Percentiles rank a stretch among this genome's conserved stretches.
Evolutionary conservation across 345 rosid genomes (phyloP).

Genomic region (Eucalyptus virginea): DNA sequence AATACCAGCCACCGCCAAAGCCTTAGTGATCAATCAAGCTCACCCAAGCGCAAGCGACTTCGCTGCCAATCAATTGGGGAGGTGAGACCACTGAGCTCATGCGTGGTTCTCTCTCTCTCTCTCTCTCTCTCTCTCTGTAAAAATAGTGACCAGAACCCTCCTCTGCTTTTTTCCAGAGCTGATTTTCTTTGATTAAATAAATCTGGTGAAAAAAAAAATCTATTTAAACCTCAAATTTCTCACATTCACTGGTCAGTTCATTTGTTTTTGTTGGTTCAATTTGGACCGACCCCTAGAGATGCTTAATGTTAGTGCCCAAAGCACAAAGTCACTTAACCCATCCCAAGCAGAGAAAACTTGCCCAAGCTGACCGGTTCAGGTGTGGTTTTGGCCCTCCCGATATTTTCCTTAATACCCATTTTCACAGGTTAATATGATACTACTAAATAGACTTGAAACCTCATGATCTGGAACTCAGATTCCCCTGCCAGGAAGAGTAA

Average conservation of each 20-base stretch:
- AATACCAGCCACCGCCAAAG: neutral
- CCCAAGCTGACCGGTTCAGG: neutral
- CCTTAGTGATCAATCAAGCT: neutral
- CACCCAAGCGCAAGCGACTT: neutral
- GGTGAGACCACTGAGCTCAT: neutral
- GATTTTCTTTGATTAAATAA: neutral
- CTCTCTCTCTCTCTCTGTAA: neutral
- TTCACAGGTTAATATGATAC: neutral
- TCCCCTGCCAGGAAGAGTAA: neutral
- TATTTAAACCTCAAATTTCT: neutral
- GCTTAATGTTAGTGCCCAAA: neutral
- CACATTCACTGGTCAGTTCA: neutral
- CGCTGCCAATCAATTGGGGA: neutral
- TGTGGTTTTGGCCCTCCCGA: neutral
- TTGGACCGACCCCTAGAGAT: neutral
- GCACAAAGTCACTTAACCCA: neutral
- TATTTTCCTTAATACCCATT: neutral
- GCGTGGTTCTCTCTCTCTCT: neutral
- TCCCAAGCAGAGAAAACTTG: neutral
- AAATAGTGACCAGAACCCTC: neutral
- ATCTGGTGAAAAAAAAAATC: neutral
- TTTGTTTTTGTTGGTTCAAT: neutral
- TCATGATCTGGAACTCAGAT: neutral
- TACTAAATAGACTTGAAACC: neutral
- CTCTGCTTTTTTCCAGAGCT: neutral